A percentile compares a stretch with the other conserved stretches of the same genome.
Evolutionary conservation across 352 stramenopile genomes (phyloP).

Genomic region (Phytopythium kandeliae): DNA sequence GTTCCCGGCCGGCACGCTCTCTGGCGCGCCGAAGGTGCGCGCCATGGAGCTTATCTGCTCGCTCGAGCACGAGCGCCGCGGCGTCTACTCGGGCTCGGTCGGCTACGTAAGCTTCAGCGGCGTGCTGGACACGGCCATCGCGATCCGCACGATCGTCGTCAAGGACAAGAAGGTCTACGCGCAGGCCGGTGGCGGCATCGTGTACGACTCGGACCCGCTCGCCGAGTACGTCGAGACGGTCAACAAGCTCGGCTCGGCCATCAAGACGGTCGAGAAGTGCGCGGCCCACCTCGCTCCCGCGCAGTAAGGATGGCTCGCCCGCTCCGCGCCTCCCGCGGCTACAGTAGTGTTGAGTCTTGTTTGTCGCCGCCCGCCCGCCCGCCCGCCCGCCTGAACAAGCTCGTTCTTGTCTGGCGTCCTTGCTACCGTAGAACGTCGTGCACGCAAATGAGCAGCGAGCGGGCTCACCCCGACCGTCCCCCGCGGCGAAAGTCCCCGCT

Average conservation of each 20-base stretch:
- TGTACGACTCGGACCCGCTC: slow-evolving; percentile 85
- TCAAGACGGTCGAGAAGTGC: slow-evolving; percentile 85
- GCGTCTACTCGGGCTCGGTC: slow-evolving; percentile 83
- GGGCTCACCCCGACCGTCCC: too few relatives aligned
- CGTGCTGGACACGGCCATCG: slow-evolving; percentile 85
- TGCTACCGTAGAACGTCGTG: too few relatives aligned
- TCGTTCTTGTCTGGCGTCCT: too few relatives aligned
- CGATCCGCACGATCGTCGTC: slow-evolving; percentile 85
- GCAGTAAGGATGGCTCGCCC: too few relatives aligned
- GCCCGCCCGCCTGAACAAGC: too few relatives aligned
- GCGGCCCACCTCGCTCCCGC: slow-evolving; percentile 25
- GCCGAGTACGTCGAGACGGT: slow-evolving; percentile 88
- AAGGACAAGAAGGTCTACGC: slow-evolving; percentile 77
- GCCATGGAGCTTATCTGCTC: slow-evolving; percentile 88
- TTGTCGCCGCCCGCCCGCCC: too few relatives aligned
- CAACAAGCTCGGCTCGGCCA: slow-evolving; percentile 82
- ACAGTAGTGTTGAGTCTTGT: too few relatives aligned
- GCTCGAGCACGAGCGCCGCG: slow-evolving; percentile 74
- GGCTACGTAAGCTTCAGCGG: slow-evolving; percentile 87
- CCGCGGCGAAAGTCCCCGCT: too few relatives aligned
- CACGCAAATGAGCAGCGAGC: too few relatives aligned
- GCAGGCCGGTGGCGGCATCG: slow-evolving; percentile 83
- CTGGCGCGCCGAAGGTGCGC: slow-evolving; percentile 85
- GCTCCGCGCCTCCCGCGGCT: too few relatives aligned
- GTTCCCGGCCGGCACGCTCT: slow-evolving; percentile 85